Base-by-base conservation (phyloP, 176 grass and related monocot species). In the Chloris gayana region DNA sequence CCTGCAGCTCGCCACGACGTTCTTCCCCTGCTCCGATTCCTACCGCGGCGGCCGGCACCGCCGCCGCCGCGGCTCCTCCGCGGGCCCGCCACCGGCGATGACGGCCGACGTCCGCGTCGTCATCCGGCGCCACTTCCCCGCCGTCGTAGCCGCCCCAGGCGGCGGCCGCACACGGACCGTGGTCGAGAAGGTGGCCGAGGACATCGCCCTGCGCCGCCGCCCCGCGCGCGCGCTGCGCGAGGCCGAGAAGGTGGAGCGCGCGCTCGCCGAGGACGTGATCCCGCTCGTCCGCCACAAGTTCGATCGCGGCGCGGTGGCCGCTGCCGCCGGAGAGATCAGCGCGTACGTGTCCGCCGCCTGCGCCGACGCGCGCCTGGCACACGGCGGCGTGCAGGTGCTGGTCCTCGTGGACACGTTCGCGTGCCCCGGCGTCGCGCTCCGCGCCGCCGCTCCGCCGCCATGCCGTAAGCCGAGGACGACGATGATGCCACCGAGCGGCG, bases 191-290 rank as follows among this genome's bases (percentile, higher is more conserved):
- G 78, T 87, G 3, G 51, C 64, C 1, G 49, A 74, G 26, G 61
- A 86, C 70, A 86, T 87, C 53, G 53, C 44, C 4, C 39, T 76
- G 3, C 53, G 71, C n/a, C 35, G 71, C 53, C 64, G 74, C 71
- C 77, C 30, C 0, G 26, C 77, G 50, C 35, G 76, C 3, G 8
- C 13, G 47, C 59, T 85, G 15, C 60, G 69, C 1, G 5, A 0
- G 0, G 26, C 60, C 0, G 69, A 57, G 68, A 0, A 8, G 21
- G 75, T 80, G 44, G 46, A 42, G 27, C 26, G 25, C 0, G 70
- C 29, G 1, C 62, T 81, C 7, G 70, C 29, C 7, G n/a, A 19
- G 5, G 47, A 73, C 7, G 62, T 81, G 15, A 50, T 86, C 25
- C 76, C 84, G 1, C n/a, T 47, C 22, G 51, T 86, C 2, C 6